Percentiles rank a stretch among this genome's conserved stretches.
Conservation (phyloP, 164 flowering plant species). For the Vitis labrusca region DNA sequence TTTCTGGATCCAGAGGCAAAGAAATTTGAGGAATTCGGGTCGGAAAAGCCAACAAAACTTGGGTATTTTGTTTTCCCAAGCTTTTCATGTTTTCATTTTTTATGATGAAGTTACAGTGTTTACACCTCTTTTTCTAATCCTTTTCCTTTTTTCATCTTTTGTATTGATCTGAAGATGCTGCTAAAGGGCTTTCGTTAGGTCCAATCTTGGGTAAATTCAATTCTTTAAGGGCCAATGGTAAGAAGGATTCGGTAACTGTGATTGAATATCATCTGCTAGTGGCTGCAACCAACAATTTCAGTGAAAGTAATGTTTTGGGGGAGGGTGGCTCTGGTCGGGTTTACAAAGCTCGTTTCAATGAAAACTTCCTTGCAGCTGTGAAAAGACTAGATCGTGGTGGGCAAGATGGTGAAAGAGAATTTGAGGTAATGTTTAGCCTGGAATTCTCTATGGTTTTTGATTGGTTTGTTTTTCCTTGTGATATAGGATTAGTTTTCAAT, state of each 20-base stretch:
- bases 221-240: conserved; percentile 42
- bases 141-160: neutral
- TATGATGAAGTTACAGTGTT: neutral
- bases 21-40: conserved; percentile 19
- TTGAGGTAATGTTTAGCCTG: conserved; percentile 47
- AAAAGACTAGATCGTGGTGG: conserved; percentile 56
- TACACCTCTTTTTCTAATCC: neutral
- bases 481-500: neutral
- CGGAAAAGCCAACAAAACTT: conserved; percentile 14
- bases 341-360: conserved; percentile 66
- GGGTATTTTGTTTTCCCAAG: conserved; percentile 22
- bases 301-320: conserved; percentile 57
- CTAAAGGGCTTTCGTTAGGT: conserved; percentile 36
- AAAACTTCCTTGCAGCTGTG: conserved; percentile 58
- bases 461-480: neutral
- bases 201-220: conserved; percentile 41
- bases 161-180: conserved; percentile 36
- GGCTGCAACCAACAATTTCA: conserved; percentile 71
- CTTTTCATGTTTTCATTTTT: neutral
- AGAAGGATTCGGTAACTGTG: conserved; percentile 53
- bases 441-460: neutral
- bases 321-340: conserved; percentile 72
- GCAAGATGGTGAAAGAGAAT: conserved; percentile 57
- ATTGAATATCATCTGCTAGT: conserved; percentile 68
- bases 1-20: conserved; percentile 34